phyloP scores from a whole-genome alignment of 1,284 basidiomycete genomes.

The Thelephora terrestris region DNA sequence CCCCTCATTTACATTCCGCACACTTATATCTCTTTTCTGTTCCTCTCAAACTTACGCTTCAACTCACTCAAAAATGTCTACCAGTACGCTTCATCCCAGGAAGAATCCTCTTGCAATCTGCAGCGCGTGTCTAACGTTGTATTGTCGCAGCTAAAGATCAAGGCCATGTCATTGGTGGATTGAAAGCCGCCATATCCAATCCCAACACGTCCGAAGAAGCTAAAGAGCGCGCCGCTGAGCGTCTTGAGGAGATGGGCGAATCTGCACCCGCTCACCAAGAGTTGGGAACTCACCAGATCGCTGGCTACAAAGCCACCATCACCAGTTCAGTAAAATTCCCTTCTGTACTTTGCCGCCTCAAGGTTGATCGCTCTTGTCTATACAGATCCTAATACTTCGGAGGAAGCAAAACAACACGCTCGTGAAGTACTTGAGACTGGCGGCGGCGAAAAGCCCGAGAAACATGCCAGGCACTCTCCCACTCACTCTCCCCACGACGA shows the following conservation, averaged over 20 bases:
- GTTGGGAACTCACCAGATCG: not conserved
- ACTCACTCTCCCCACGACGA: conserved; percentile 24
- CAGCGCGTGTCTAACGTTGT: not conserved
- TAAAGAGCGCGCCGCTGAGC: conserved; percentile 34
- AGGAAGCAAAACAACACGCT: conserved; percentile 36
- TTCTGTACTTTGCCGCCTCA: not conserved
- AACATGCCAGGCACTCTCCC: conserved; percentile 14
- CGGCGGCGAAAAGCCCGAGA: conserved; percentile 12
- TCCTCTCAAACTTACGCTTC: no score
- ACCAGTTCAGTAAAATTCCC: not conserved
- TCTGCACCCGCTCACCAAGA: not conserved
- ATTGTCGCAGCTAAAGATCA: conserved; percentile 23
- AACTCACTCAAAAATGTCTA: no score
- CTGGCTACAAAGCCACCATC: not conserved
- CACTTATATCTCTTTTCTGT: no score
- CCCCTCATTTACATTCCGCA: no score
- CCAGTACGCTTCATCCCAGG: no score
- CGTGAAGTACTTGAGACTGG: conserved; percentile 25
- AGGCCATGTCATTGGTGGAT: conserved; percentile 36
- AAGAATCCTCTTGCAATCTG: no score
- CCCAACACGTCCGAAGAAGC: conserved; percentile 43
- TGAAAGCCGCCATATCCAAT: conserved; percentile 46
- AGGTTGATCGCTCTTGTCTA: not conserved
- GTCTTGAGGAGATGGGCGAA: conserved; percentile 31
- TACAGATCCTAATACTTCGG: conserved; percentile 30